Base-by-base conservation (phyloP, 2,329 filamentous ascomycete genomes). In the Graphium sp. region DNA sequence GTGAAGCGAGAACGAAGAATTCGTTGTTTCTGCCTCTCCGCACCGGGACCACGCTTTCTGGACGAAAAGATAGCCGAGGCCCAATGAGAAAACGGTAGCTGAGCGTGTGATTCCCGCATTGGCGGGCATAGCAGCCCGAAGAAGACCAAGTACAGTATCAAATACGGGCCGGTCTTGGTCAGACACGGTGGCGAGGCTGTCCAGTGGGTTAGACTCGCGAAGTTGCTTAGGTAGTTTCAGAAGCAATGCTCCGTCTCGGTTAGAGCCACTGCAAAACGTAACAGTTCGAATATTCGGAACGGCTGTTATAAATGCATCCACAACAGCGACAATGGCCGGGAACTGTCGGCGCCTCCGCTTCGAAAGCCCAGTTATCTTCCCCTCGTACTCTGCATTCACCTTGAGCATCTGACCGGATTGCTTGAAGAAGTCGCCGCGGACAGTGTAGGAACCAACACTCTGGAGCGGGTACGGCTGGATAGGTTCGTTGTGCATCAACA, bases 221-320 rank as follows among this genome's bases (percentile, higher is more conserved):
- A 77, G 49, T 0, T 59, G 46, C 0, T 49, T 39, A 0, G 70
- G 59, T 8, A 93, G 62, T 35, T 63, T 73, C 50, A 79, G 71
- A 52, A 82, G 83, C 22, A 93, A 55, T 24, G 74, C 74, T 1
- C 85, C 85, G 50, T 93, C 84, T 22, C 84, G 63, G 35, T 93
- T 85, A 6, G 84, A 85, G 13, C 85, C 82, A 40, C 82, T 76
- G 45, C 83, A 91, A 50, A 93, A 94, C 1, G 75, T 76, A 3
- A 85, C 79, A 15, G 67, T 62, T 24, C 70, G 68, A 38, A 92
- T 75, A 24, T 61, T 61, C 4, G 79, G 79, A 3, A 92, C 61
- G 1, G 73, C 67, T 22, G 66, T 56, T 18, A 76, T 59, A 11
- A 94, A 65, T 12, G 79, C 74, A 18, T 76, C 69, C n/a, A 93